Percentiles rank a stretch among this genome's conserved stretches.
These are phyloP conservation scores for Botryotinia calthae DNA, from an alignment of 2,329 filamentous ascomycete genomes.

Conservation along the genomic window DNA sequence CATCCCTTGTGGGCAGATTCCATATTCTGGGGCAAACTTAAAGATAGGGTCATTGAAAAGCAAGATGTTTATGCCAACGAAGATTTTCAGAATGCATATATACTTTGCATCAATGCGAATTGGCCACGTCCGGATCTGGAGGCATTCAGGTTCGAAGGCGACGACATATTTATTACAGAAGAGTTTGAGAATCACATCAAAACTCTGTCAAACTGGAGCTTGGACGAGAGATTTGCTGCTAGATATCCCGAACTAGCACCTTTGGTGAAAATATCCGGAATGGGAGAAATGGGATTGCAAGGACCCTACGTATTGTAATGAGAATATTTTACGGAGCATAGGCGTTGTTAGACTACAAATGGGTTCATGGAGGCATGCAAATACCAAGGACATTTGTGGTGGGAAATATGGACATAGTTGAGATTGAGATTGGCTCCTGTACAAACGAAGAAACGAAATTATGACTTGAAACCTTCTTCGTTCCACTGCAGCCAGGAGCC, in stretches of 20 bases:
- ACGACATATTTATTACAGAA: slow-evolving; percentile 28
- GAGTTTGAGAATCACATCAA: slow-evolving; percentile 29
- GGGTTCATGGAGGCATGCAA: slow-evolving; percentile 9
- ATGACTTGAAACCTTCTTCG: not conserved
- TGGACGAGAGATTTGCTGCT: slow-evolving; percentile 31
- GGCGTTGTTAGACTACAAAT: not conserved
- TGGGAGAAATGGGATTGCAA: not conserved
- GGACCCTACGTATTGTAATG: not conserved
- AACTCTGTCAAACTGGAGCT: slow-evolving; percentile 31
- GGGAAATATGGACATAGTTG: not conserved
- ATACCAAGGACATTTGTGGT: not conserved
- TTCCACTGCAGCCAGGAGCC: not conserved
- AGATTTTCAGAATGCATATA: slow-evolving; percentile 42
- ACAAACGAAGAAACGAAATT: not conserved
- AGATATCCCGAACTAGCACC: slow-evolving; percentile 33
- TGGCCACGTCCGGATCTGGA: slow-evolving; percentile 37
- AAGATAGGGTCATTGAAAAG: slow-evolving; percentile 40
- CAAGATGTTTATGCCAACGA: slow-evolving; percentile 42
- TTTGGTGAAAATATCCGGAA: slow-evolving; percentile 1
- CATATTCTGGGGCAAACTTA: slow-evolving; percentile 41
- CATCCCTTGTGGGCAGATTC: slow-evolving; percentile 38
- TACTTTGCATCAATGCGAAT: slow-evolving; percentile 39
- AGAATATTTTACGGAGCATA: not conserved
- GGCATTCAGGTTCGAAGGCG: slow-evolving; percentile 27
- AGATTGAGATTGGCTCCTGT: not conserved